Conservation (phyloP, 73 alveolate species). For the Tetrahymena malaccensis region DNA sequence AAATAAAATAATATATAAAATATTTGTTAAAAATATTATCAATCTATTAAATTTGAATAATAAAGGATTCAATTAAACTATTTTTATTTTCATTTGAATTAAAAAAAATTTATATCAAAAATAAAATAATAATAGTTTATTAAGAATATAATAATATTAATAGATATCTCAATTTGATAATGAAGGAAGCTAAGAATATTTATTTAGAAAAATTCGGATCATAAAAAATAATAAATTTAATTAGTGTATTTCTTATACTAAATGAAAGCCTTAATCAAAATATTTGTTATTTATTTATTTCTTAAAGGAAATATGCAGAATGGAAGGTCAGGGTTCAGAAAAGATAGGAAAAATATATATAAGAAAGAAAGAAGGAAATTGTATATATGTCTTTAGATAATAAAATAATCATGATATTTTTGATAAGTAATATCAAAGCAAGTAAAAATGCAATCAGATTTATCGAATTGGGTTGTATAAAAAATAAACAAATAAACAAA, state of each 20-base stretch:
- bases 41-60: no score
- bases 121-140: no score
- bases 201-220: neutral
- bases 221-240: no score
- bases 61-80: no score
- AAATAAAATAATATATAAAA: no score
- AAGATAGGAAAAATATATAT: neutral
- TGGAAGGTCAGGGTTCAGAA: conserved; percentile 1
- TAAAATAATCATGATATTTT: neutral
- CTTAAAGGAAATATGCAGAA: neutral
- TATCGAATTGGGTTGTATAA: neutral
- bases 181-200: neutral
- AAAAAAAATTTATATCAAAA: no score
- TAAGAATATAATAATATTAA: no score
- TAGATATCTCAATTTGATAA: no score
- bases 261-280: neutral
- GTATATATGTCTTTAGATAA: neutral
- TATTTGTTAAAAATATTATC: no score
- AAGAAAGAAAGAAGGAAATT: neutral
- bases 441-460: neutral
- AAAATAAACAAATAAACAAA: no score
- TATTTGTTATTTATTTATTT: neutral
- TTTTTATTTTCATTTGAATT: no score
- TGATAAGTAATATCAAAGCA: neutral
- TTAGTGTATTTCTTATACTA: no score